phyloP scores from a whole-genome alignment of 2,329 filamentous ascomycete genomes.

The Polytolypa hystricis region DNA sequence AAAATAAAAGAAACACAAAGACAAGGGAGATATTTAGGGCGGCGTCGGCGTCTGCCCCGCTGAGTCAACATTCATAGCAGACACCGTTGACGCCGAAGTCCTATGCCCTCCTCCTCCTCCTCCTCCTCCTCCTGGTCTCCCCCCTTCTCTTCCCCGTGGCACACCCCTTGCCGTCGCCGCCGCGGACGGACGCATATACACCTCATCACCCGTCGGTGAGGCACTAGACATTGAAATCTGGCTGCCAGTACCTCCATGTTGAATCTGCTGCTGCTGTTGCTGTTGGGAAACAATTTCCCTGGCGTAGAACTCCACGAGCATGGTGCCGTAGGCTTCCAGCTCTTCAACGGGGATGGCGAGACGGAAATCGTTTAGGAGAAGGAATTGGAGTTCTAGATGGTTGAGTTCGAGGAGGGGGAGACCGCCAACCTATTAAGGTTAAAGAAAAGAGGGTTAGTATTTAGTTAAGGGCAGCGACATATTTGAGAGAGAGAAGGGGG shows the following conservation, averaged over 20 bases:
- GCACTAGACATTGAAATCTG: neutral
- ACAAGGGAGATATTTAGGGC: too few relatives aligned
- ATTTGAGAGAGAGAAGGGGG: too few relatives aligned
- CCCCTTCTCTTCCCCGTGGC: neutral
- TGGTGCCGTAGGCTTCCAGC: slow-evolving; percentile 91
- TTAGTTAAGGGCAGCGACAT: neutral
- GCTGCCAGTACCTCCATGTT: neutral
- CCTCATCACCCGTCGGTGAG: slow-evolving; percentile 1
- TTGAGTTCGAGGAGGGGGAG: slow-evolving; percentile 87
- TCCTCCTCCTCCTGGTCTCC: too few relatives aligned
- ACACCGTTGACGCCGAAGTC: too few relatives aligned
- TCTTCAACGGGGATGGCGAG: slow-evolving; percentile 89
- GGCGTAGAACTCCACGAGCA: slow-evolving; percentile 96
- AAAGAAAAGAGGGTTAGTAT: slow-evolving; percentile 9
- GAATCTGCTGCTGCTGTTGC: slow-evolving; percentile 23
- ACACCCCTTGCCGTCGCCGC: neutral
- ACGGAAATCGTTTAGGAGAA: slow-evolving; percentile 90
- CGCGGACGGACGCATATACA: neutral
- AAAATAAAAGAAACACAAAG: neutral
- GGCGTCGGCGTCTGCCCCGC: slow-evolving; percentile 1
- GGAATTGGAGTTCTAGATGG: slow-evolving; percentile 89
- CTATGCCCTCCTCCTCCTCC: too few relatives aligned
- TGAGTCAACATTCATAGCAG: too few relatives aligned
- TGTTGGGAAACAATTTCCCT: slow-evolving; percentile 68
- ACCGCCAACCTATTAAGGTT: slow-evolving; percentile 64